A percentile compares a stretch with the other conserved stretches of the same genome.
Conservation (phyloP, 2,329 filamentous ascomycete genomes). For the Coleophoma eucalyptorum region DNA sequence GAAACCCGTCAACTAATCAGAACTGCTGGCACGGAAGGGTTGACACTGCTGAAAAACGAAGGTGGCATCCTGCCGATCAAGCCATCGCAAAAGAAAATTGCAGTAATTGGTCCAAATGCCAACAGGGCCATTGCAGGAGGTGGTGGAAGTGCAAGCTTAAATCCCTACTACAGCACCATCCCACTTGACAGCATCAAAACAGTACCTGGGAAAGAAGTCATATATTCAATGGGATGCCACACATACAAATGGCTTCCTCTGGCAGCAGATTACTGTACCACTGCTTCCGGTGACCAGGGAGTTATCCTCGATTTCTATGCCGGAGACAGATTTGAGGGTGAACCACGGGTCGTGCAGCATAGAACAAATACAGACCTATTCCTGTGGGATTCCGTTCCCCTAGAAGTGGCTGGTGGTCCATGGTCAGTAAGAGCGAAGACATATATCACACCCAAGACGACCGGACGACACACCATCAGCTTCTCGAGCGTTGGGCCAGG, state of each 20-base stretch:
- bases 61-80: constrained; percentile 54
- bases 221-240: constrained; percentile 58
- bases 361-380: constrained; percentile 64
- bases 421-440: constrained; percentile 59
- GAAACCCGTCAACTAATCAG: constrained; percentile 59
- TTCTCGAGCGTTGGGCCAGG: constrained; percentile 66
- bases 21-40: constrained; percentile 55
- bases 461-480: constrained; percentile 61
- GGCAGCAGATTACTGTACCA: constrained; percentile 55
- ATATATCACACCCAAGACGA: constrained; percentile 51
- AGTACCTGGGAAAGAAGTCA: constrained; percentile 49
- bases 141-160: constrained; percentile 64
- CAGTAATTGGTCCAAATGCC: constrained; percentile 64
- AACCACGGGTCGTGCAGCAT: constrained; percentile 52
- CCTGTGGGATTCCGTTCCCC: constrained; percentile 66
- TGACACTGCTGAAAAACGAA: constrained; percentile 64
- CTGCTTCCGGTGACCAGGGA: constrained; percentile 52
- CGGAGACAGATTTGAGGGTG: constrained; percentile 58
- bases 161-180: constrained; percentile 64
- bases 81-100: constrained; percentile 51
- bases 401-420: constrained; percentile 50
- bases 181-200: constrained; percentile 60
- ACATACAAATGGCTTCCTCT: constrained; percentile 64
- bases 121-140: constrained; percentile 65
- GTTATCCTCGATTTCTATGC: constrained; percentile 62